Base-by-base conservation (phyloP, 164 flowering plant genomes). In the Houttuynia cordata region DNA sequence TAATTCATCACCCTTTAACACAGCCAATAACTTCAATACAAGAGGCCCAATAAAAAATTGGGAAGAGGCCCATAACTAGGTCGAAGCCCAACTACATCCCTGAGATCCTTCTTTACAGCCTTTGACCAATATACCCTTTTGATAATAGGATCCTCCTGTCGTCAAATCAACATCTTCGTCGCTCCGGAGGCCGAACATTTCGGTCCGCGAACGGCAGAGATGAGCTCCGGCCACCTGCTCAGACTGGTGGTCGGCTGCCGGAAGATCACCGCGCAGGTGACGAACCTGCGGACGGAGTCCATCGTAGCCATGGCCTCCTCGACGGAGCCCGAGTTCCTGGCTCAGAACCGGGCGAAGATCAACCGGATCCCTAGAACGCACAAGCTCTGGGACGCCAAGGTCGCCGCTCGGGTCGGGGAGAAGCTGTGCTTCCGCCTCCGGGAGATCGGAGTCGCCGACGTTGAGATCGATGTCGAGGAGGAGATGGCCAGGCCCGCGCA, bases 291-390 rank as follows among this genome's bases (percentile, higher is more conserved):
- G 57, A 79, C 79, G 9, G 68, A 79, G 24, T 70, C 87, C 37
- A 83, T 88, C 62, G 66, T 88, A 30, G 96, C 96, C 69, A 83
- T 85, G 91, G 91, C 96, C 18, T 83, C 87, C 14, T 83, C 96
- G 17, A 39, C 78, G 53, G 89, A 87, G 70, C 82, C 77, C 24
- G 91, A 85, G 58, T 85, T 87, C 79, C 23, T 74, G 47, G 30
- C 78, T 8, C 72, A 77, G 20, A 76, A 77, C 80, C 68, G 82
- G 67, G 64, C 80, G 42, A 76, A 74, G 39, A 77, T 75, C 63
- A 68, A 70, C 68, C 73, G 82, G 18, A 56, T 79, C 75, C 91
- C 91, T 0, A 65, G 85, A 8, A 67, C 71, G 17, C 73, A 71
- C 68, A 58, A 61, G 23, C 65, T 78, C 66, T 83, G 88, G 86